phyloP scores from a whole-genome alignment of 2,329 filamentous ascomycete species.

The Pseudocercospora pini-densiflorae region DNA sequence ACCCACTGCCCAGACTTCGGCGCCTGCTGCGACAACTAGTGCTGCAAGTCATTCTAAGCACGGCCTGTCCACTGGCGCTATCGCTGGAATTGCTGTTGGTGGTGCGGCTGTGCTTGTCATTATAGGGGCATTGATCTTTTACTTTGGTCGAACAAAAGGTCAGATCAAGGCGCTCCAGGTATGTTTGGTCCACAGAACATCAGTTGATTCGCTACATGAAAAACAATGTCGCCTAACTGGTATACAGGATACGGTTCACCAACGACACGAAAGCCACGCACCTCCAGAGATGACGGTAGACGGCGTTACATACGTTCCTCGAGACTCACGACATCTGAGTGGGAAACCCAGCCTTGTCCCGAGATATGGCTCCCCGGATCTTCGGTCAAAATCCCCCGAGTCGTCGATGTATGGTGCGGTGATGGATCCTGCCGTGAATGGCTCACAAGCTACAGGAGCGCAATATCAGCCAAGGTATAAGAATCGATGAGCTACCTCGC shows the following conservation, averaged over 20 bases:
- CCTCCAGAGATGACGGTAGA: neutral
- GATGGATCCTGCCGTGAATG: neutral
- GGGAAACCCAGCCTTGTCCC: neutral
- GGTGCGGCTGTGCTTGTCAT: neutral
- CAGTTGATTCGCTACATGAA: too few relatives aligned
- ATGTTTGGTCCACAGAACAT: neutral
- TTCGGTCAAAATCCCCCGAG: neutral
- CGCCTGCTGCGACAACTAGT: neutral
- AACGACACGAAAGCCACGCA: neutral
- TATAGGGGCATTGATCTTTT: neutral
- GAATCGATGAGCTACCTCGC: neutral
- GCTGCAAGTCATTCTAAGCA: neutral
- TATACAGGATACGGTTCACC: neutral
- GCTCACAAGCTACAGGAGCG: neutral
- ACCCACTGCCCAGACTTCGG: neutral
- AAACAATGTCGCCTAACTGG: neutral
- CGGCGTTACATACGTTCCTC: neutral
- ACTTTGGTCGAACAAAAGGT: neutral
- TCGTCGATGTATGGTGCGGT: neutral
- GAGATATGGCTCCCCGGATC: neutral
- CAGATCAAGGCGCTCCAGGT: neutral
- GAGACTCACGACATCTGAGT: neutral
- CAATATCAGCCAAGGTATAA: neutral
- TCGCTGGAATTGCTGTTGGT: neutral
- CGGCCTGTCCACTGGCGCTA: slow-evolving; percentile 22